These are phyloP conservation scores for Fusarium sp. DNA, from an alignment of 2,329 filamentous ascomycete species.

Conservation along the genomic window DNA sequence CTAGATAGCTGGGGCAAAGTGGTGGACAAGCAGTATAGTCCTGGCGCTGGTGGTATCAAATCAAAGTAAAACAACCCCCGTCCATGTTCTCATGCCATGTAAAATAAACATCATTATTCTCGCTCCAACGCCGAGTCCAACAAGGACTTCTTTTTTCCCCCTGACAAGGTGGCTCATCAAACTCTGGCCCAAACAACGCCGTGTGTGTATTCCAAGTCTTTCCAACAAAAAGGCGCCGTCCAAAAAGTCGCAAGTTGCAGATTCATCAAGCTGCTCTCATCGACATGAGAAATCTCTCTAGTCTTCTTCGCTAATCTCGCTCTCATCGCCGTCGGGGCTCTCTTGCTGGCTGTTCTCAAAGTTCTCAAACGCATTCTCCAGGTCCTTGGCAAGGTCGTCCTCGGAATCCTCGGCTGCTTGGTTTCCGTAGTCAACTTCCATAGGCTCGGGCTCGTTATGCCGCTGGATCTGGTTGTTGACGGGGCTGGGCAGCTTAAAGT, in stretches of 20 bases:
- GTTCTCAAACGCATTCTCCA: slow-evolving; percentile 64
- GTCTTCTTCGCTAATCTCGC: slow-evolving; percentile 76
- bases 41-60: slow-evolving; percentile 28
- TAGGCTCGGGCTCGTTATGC: slow-evolving; percentile 43
- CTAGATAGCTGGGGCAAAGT: background rate
- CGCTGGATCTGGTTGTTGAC: slow-evolving; percentile 54
- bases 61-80: slow-evolving; percentile 11
- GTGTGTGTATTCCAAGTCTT: slow-evolving; percentile 10
- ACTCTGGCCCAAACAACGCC: slow-evolving; percentile 17
- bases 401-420: slow-evolving; percentile 46
- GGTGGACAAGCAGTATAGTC: background rate
- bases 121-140: slow-evolving; percentile 21
- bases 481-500: slow-evolving; percentile 66
- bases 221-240: background rate
- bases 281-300: slow-evolving; percentile 44
- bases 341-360: slow-evolving; percentile 66
- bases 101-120: slow-evolving; percentile 2
- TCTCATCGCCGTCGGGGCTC: slow-evolving; percentile 67
- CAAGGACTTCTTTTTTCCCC: background rate
- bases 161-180: background rate
- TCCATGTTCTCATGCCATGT: background rate
- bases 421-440: slow-evolving; percentile 48
- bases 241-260: background rate
- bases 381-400: slow-evolving; percentile 61
- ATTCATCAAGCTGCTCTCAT: background rate